Percentiles rank a stretch among this genome's conserved stretches.
Evolutionary conservation across 768 basidiomycete species (phyloP).

Genomic region (Collybia sp.): DNA sequence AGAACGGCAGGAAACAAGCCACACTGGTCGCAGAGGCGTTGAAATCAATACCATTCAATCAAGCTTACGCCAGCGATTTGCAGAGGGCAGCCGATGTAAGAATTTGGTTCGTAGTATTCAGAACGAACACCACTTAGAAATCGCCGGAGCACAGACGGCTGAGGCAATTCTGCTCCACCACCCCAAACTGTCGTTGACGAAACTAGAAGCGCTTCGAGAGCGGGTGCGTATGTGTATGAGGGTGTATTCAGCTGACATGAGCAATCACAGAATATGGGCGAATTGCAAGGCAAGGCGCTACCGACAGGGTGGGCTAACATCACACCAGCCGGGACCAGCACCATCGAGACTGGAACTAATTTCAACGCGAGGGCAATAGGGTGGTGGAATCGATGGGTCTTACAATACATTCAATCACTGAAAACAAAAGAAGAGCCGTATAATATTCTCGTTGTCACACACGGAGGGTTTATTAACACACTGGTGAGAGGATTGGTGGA

Average conservation of each 20-base stretch:
- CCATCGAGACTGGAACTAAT: constrained; percentile 31
- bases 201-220: constrained; percentile 52
- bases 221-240: constrained; percentile 38
- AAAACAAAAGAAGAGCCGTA: constrained; percentile 19
- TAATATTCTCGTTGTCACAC: constrained; percentile 57
- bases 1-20: constrained; percentile 56
- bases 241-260: background rate
- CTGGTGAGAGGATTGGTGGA: constrained; percentile 46
- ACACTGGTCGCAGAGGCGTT: constrained; percentile 48
- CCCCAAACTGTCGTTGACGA: constrained; percentile 35
- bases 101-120: constrained; percentile 7
- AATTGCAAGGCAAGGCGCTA: constrained; percentile 44
- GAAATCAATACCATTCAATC: constrained; percentile 47
- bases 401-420: constrained; percentile 18
- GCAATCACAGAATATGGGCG: constrained; percentile 18
- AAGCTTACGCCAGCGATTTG: constrained; percentile 71
- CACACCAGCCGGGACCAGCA: constrained; percentile 18
- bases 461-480: constrained; percentile 58
- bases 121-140: background rate
- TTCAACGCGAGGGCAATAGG: constrained; percentile 44
- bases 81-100: constrained; percentile 60
- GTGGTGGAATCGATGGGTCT: constrained; percentile 60
- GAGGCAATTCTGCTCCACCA: constrained; percentile 56
- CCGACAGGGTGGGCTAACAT: constrained; percentile 7
- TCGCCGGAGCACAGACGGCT: constrained; percentile 49